Conservation (phyloP, 768 basidiomycete genomes). For the Hortiboletus campestris region DNA sequence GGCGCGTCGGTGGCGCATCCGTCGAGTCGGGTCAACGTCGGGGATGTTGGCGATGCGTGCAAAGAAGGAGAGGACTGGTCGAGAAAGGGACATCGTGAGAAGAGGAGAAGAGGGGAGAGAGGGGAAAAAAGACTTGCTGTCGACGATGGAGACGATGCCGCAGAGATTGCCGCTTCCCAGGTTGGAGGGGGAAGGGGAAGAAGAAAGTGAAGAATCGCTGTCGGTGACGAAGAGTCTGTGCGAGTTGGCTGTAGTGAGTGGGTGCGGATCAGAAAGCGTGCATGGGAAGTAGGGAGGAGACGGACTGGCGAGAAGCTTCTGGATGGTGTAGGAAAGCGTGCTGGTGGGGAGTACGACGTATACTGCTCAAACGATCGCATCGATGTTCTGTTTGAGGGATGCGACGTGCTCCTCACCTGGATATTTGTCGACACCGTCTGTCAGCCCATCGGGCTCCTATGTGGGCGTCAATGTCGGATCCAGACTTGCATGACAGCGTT, state of each 20-base stretch:
- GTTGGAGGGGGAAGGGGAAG: conserved; percentile 46
- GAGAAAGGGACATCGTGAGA: background rate
- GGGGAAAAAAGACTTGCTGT: conserved; percentile 49
- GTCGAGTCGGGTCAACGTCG: conserved; percentile 72
- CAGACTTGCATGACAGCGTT: background rate
- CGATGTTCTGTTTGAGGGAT: background rate
- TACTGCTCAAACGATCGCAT: conserved; percentile 39
- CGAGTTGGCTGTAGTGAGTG: conserved; percentile 57
- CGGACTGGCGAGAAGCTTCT: conserved; percentile 82
- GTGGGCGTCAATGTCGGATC: conserved; percentile 1
- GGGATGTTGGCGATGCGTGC: conserved; percentile 71
- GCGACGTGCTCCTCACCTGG: conserved; percentile 48
- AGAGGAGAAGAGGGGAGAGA: background rate
- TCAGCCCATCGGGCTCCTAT: conserved; percentile 70
- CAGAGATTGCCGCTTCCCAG: conserved; percentile 45
- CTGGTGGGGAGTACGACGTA: conserved; percentile 71
- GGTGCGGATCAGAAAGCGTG: conserved; percentile 3
- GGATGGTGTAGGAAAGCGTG: conserved; percentile 65
- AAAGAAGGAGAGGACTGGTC: conserved; percentile 72
- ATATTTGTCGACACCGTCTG: conserved; percentile 76
- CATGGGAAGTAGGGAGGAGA: conserved; percentile 4
- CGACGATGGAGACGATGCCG: conserved; percentile 81
- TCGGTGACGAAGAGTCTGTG: conserved; percentile 78
- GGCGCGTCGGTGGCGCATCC: conserved; percentile 77
- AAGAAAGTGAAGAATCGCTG: conserved; percentile 46